Conservation (phyloP, 1,139 yeast genomes). For the Pichia terricola region DNA sequence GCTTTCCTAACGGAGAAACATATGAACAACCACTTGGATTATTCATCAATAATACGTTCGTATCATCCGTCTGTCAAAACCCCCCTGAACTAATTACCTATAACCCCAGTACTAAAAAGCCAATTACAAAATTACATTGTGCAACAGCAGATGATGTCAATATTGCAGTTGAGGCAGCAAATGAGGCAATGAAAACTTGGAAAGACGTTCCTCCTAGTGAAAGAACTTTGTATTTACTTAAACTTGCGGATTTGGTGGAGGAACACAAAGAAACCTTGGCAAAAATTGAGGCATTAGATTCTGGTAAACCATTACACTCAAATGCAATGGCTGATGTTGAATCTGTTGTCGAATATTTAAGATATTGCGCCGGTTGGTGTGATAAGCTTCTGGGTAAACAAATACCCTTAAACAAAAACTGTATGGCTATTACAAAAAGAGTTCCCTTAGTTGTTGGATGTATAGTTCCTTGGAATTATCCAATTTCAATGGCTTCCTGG, state of each 20-base stretch:
- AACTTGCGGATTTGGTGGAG: constrained; percentile 46
- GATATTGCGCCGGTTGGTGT: constrained; percentile 80
- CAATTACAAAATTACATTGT: constrained; percentile 39
- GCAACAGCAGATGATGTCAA: constrained; percentile 59
- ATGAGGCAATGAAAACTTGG: constrained; percentile 56
- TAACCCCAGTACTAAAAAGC: constrained; percentile 46
- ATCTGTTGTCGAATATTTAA: constrained; percentile 49
- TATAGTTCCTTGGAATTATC: constrained; percentile 72
- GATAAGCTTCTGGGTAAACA: constrained; percentile 61
- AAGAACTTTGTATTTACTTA: constrained; percentile 36
- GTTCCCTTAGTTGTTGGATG: constrained; percentile 71
- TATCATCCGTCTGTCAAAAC: constrained; percentile 25
- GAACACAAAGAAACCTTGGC: constrained; percentile 38
- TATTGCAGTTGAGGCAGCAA: constrained; percentile 66
- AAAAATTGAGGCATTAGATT: constrained; percentile 50
- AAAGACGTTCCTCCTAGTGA: constrained; percentile 34
- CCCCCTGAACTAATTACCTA: constrained; percentile 39
- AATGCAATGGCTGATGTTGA: constrained; percentile 54
- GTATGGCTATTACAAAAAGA: constrained; percentile 69
- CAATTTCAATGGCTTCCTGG: constrained; percentile 63
- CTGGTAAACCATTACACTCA: constrained; percentile 48
- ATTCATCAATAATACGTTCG: constrained; percentile 48
- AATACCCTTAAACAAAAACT: constrained; percentile 56
- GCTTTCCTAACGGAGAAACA: constrained; percentile 24
- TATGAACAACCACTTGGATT: constrained; percentile 44